Conservation (phyloP, 148 eudicot species). For the Cornus kousa region DNA sequence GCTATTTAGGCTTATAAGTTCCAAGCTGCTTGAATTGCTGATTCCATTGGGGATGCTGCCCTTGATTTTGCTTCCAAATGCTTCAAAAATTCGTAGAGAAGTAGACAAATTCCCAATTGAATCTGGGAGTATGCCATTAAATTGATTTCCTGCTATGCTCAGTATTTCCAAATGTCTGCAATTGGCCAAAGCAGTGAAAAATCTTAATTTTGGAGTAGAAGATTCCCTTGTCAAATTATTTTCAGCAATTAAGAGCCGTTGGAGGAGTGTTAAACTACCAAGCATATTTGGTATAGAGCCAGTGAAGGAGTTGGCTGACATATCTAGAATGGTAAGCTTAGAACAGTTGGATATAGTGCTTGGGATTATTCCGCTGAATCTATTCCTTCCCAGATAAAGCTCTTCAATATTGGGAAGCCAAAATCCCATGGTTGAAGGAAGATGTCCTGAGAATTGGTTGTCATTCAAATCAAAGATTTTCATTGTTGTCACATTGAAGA, state of each 20-base stretch:
- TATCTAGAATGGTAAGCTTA: not conserved
- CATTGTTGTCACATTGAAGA: not conserved
- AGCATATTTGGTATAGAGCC: constrained; percentile 1
- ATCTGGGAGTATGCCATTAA: too few species aligned
- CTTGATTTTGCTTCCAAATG: too few species aligned
- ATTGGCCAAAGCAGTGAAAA: not conserved
- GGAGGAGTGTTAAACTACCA: constrained; percentile 1
- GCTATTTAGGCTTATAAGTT: not conserved
- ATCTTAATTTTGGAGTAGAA: not conserved
- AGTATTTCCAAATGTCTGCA: not conserved
- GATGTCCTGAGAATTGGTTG: constrained; percentile 6
- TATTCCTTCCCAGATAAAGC: not conserved
- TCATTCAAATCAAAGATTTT: not conserved
- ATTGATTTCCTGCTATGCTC: not conserved
- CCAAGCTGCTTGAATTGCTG: not conserved
- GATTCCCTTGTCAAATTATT: not conserved
- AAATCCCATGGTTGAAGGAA: not conserved
- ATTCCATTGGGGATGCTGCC: too few species aligned
- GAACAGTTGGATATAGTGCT: not conserved
- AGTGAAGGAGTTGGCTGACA: not conserved
- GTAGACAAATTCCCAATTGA: too few species aligned
- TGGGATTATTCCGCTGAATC: not conserved
- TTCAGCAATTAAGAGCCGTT: not conserved
- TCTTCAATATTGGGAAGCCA: not conserved
- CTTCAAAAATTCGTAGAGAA: too few species aligned